Evolutionary conservation across 1,139 yeast species (phyloP), one percentile per base, ranked within the genome.

Genomic region (Geotrichum histeridarum): DNA sequence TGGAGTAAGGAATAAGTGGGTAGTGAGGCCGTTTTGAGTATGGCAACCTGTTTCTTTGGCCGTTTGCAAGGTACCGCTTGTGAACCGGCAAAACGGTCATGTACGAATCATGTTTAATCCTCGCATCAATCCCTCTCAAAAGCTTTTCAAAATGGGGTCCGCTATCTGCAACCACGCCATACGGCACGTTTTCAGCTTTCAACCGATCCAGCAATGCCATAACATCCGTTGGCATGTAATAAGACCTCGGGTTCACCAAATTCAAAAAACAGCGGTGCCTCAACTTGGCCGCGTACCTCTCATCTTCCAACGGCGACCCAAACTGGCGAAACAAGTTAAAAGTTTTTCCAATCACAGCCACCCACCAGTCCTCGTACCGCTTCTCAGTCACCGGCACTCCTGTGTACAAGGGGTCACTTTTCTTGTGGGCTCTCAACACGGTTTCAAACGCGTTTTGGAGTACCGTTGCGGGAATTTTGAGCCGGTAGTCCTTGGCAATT

Each of bases 151-250:
- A 58, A 41, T 54, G 50, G 2, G 64, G 67, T 7, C 66, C 65
- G 14, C 59, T 57, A 55, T 68, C 67, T 8, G 70, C 64, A 7
- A 68, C 57, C 14, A 68, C 57, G 0, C 71, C 71, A 65, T 68
- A 66, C 7, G 55, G 61, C 8, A 67, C 58, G 0, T 49, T 50
- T 4, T 50, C 35, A 1, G 53, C 46, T 3, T 58, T 54, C 15
- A 67, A 58, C 8, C 39, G 37, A 4, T 51, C 53, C 1, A 66
- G 50, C 18, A 66, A 48, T 8, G 39, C 45, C 14, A 57, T 47
- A 2, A 55, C 54, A 2, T 56, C 59, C 1, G 47, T 48, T 0
- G 64, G 62, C 1, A 63, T 59, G 18, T 27, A 50, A 53, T 62
- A 66, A 27, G 53, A 48, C 8, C 47, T 48, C 0, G 63, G 61